Conservation (phyloP, 331 rosid species). For the Acacia concinna region DNA sequence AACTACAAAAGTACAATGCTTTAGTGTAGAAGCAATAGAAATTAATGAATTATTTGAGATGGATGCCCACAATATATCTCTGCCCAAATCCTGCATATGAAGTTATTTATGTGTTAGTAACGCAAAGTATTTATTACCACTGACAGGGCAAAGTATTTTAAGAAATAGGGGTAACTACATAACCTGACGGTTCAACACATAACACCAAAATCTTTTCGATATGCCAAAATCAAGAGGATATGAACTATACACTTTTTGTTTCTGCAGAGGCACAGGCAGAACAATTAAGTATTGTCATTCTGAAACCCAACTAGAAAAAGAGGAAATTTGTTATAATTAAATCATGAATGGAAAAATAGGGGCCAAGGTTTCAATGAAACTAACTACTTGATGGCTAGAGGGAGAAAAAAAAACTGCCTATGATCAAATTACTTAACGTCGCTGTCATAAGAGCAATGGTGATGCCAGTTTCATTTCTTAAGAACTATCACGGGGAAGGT, state of each 20-base stretch:
- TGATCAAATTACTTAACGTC: neutral
- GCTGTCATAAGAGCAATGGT: neutral
- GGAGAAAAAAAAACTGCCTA: too few species aligned
- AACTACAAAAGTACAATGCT: conserved; percentile 64
- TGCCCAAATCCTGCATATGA: conserved; percentile 57
- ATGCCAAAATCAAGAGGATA: conserved; percentile 80
- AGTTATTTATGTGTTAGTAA: conserved; percentile 19
- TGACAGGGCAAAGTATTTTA: neutral
- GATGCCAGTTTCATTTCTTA: neutral
- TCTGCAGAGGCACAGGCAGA: conserved; percentile 58
- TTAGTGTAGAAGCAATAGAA: conserved; percentile 65
- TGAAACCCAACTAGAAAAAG: neutral
- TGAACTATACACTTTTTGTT: conserved; percentile 73
- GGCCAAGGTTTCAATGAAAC: conserved; percentile 15
- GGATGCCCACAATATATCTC: conserved; percentile 85
- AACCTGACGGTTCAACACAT: conserved; percentile 76
- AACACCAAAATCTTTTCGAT: conserved; percentile 91
- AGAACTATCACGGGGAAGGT: conserved; percentile 2
- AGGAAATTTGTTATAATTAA: neutral
- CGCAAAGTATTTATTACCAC: neutral
- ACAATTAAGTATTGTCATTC: conserved; percentile 10
- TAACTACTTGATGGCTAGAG: neutral
- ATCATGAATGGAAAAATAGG: conserved; percentile 14
- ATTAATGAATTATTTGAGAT: conserved; percentile 70
- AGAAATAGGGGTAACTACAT: neutral